Base-by-base conservation (phyloP, 345 rosid genomes). In the Bruguiera gymnorhiza region DNA sequence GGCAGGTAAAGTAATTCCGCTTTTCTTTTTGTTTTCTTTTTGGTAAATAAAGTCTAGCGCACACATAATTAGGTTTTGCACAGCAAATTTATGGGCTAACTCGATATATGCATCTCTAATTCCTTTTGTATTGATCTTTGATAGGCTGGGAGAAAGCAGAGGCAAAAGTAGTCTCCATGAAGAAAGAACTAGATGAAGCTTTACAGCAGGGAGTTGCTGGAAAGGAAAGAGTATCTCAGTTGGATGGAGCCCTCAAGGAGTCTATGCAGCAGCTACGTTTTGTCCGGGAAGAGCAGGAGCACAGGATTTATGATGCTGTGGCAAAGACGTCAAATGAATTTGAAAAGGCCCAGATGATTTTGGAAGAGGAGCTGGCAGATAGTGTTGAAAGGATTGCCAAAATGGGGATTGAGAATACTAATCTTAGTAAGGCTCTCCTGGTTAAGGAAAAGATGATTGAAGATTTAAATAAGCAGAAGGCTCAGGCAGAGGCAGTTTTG, bases 261-360 rank as follows among this genome's bases (percentile, higher is more conserved):
- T 87, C 93, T 75, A 86, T 86, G 88, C 96, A 79, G 75, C 97
- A 95, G 75, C 83, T 95, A 50, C 72, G 73, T 34, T 91, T 87
- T 79, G 93, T 94, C 48, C 81, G 97, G 54, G 84, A 87, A 37
- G 97, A 89, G 71, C 93, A 95, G 75, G 97, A 89, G 81, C 74
- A 31, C 57, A 85, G 88, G 76, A 84, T 95, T 84, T 91, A 92
- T 62, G 96, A 88, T 66, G 88, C 96, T 24, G 85, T 95, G 63
- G 70, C 59, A 67, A 95, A 87, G 85, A 70, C 86, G 36, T 83
- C 93, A 6, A 77, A 70, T 23, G 96, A 89, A 57, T 81, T 83
- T 53, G 92, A 92, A 70, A 75, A 77, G 34, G 75, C 84, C 53
- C 69, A 74, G 65, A 56, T 6, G 73, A 60, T 75, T 62, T 66